Conservation (phyloP, 371 early-diverging fungal genomes). For the Syncephalastrum monosporum region DNA sequence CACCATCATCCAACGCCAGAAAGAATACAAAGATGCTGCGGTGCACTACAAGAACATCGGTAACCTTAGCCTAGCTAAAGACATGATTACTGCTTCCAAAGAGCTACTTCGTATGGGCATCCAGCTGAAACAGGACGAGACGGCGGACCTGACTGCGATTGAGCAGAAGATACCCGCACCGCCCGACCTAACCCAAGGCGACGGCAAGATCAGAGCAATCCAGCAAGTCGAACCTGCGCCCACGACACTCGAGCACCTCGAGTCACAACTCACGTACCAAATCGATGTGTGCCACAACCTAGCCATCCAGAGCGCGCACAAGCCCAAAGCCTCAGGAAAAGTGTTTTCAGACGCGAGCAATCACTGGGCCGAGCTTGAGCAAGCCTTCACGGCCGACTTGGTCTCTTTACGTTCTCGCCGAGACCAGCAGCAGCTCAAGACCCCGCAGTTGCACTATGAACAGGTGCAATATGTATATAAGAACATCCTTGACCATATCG, state of each 20-base stretch:
- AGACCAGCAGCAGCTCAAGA: conserved; percentile 25
- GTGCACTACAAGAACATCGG: conserved; percentile 52
- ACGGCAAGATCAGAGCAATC: conserved; percentile 36
- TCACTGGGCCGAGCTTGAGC: conserved; percentile 56
- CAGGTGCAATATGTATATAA: conserved; percentile 61
- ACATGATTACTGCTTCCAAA: conserved; percentile 56
- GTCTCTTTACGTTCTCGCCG: conserved; percentile 50
- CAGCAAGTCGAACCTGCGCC: conserved; percentile 9
- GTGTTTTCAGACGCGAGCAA: conserved; percentile 15
- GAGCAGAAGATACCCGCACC: conserved; percentile 29
- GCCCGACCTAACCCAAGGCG: conserved; percentile 41
- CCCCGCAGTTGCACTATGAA: conserved; percentile 61
- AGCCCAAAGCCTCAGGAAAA: conserved; percentile 7
- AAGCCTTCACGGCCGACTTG: conserved; percentile 58
- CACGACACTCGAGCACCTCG: conserved; percentile 42
- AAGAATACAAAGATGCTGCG: conserved; percentile 67
- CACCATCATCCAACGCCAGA: conserved; percentile 39
- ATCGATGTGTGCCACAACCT: conserved; percentile 64
- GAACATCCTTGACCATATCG: conserved; percentile 55
- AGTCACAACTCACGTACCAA: conserved; percentile 59
- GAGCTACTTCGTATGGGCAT: conserved; percentile 34
- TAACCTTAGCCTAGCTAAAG: conserved; percentile 52
- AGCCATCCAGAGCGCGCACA: conserved; percentile 42
- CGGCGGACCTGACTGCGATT: conserved; percentile 17
- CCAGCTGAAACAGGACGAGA: conserved; percentile 36